A percentile compares a stretch with the other conserved stretches of the same genome.
phyloP scores from a whole-genome alignment of 108 stramenopile species.

The Chaetoceros tenuissimus region DNA sequence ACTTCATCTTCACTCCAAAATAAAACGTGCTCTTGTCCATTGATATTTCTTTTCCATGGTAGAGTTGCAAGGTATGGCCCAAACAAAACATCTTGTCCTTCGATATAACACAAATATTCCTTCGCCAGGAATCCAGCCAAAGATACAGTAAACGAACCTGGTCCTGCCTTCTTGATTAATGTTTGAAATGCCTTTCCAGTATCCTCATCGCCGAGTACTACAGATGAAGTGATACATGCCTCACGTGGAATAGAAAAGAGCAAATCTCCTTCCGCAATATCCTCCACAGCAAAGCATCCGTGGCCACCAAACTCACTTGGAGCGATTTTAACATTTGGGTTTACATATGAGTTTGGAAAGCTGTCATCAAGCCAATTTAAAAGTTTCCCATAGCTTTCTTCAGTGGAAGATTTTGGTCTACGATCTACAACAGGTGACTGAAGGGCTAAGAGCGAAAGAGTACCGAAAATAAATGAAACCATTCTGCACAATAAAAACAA shows the following conservation, averaged over 20 bases:
- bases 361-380: neutral
- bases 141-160: conserved; percentile 43
- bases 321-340: conserved; percentile 19
- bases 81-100: conserved; percentile 34
- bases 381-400: neutral
- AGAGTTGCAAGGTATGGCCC: conserved; percentile 52
- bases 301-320: conserved; percentile 35
- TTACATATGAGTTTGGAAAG: conserved; percentile 11
- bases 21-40: conserved; percentile 66
- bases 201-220: conserved; percentile 23
- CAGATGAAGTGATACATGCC: conserved; percentile 47
- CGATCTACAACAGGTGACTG: neutral
- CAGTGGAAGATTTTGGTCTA: neutral
- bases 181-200: conserved; percentile 43
- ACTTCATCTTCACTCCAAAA: conserved; percentile 60
- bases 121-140: conserved; percentile 67
- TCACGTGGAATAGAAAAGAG: conserved; percentile 51
- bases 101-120: conserved; percentile 34
- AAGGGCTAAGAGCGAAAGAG: neutral
- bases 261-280: conserved; percentile 33
- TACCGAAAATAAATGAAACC: too few species aligned
- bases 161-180: conserved; percentile 37
- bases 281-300: conserved; percentile 40
- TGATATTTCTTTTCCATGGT: conserved; percentile 59
- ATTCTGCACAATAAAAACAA: too few species aligned